Conservation (phyloP, 2,329 filamentous ascomycete genomes). For the Onygenales sp. region DNA sequence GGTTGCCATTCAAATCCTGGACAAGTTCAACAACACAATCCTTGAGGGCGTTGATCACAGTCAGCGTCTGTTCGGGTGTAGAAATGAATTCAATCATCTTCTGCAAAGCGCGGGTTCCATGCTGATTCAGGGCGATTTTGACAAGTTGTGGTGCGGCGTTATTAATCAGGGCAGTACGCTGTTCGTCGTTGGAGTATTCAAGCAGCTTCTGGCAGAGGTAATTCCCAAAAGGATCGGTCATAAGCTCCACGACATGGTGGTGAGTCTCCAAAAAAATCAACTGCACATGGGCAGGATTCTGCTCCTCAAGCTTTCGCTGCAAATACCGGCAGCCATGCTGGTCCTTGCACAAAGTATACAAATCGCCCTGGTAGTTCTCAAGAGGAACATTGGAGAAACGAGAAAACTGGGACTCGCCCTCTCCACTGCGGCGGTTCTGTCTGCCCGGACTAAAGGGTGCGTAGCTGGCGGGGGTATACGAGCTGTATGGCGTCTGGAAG, state of each 20-base stretch:
- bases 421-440: slow-evolving; percentile 52
- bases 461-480: slow-evolving; percentile 41
- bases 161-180: slow-evolving; percentile 84
- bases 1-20: slow-evolving; percentile 95
- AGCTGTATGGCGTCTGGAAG: slow-evolving; percentile 48
- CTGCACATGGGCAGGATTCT: slow-evolving; percentile 70
- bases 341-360: slow-evolving; percentile 90
- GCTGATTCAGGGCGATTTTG: slow-evolving; percentile 89
- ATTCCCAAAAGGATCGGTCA: slow-evolving; percentile 98
- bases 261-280: slow-evolving; percentile 94
- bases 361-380: slow-evolving; percentile 69
- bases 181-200: slow-evolving; percentile 89
- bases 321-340: slow-evolving; percentile 95
- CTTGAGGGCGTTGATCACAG: slow-evolving; percentile 77
- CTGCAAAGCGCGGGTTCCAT: slow-evolving; percentile 89
- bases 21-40: slow-evolving; percentile 86
- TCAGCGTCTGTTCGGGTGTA: slow-evolving; percentile 71
- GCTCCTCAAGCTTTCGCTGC: slow-evolving; percentile 94
- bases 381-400: slow-evolving; percentile 77
- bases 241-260: slow-evolving; percentile 87
- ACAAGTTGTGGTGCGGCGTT: slow-evolving; percentile 84
- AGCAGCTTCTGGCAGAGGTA: slow-evolving; percentile 98
- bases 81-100: slow-evolving; percentile 99
- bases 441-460: slow-evolving; percentile 58
- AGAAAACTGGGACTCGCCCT: slow-evolving; percentile 46